Evolutionary conservation across 1,139 yeast genomes (phyloP).

Genomic region (Taiozyma sp.): DNA sequence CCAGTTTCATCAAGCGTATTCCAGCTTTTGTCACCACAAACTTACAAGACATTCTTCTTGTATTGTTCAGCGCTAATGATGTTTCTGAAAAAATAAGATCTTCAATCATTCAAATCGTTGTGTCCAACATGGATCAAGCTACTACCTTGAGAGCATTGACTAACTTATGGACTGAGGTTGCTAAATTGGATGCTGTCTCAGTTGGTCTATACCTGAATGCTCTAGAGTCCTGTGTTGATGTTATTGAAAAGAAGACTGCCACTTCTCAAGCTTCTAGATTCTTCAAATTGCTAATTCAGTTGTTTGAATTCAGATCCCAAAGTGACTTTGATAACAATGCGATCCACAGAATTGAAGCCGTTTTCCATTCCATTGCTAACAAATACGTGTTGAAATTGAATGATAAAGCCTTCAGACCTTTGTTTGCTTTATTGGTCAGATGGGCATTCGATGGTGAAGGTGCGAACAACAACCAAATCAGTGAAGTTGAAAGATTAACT

Average conservation of each 20-base stretch:
- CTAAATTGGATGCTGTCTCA: conserved; percentile 39
- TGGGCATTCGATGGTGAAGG: conserved; percentile 93
- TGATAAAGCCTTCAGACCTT: conserved; percentile 89
- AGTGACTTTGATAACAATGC: conserved; percentile 67
- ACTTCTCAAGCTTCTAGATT: conserved; percentile 65
- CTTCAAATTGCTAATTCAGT: conserved; percentile 62
- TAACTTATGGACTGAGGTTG: conserved; percentile 59
- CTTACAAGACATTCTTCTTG: conserved; percentile 53
- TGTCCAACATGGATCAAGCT: conserved; percentile 64
- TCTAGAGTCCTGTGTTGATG: conserved; percentile 61
- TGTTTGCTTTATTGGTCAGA: conserved; percentile 81
- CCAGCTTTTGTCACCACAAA: conserved; percentile 82
- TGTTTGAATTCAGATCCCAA: conserved; percentile 64
- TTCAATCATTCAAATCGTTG: conserved; percentile 58
- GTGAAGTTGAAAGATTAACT: conserved; percentile 50
- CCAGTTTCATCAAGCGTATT: conserved; percentile 74
- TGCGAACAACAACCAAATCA: conserved; percentile 37
- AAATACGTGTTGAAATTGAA: conserved; percentile 83
- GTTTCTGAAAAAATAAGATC: conserved; percentile 60
- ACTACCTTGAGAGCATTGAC: conserved; percentile 59
- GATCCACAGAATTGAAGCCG: conserved; percentile 73
- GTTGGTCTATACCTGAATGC: conserved; percentile 68
- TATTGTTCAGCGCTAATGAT: conserved; percentile 52
- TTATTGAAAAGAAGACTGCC: conserved; percentile 70
- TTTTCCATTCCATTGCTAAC: conserved; percentile 71